These are phyloP conservation scores for Nepenthes gracilis DNA, from an alignment of 148 eudicot genomes.

Conservation along the genomic window DNA sequence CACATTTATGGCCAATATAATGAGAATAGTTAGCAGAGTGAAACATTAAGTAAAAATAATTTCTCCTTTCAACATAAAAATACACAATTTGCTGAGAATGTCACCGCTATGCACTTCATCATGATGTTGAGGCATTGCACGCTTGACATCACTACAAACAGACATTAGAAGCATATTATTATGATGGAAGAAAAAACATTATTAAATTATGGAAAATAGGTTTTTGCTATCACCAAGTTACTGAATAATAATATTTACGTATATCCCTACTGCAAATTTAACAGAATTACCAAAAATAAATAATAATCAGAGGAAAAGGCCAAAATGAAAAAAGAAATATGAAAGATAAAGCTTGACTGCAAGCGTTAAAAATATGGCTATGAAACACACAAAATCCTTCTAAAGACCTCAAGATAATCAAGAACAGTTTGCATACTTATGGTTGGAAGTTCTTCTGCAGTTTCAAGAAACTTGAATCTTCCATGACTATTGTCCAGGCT, in stretches of 20 bases:
- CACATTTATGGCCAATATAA: slow-evolving; percentile 2
- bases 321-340: no score
- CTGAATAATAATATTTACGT: background rate
- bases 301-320: no score
- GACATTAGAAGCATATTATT: background rate
- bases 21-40: background rate
- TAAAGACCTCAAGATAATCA: background rate
- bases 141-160: slow-evolving; percentile 53
- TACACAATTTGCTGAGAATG: slow-evolving; percentile 2
- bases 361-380: no score
- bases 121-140: slow-evolving; percentile 54
- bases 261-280: no score
- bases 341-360: no score
- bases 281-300: no score
- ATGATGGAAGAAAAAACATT: background rate
- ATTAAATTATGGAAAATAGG: background rate
- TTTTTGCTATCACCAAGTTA: background rate
- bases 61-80: background rate
- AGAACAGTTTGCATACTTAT: slow-evolving; percentile 32
- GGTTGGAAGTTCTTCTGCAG: slow-evolving; percentile 59
- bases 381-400: background rate
- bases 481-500: slow-evolving; percentile 34
- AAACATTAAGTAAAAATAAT: background rate
- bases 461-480: slow-evolving; percentile 56
- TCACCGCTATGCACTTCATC: slow-evolving; percentile 87